phyloP scores from a whole-genome alignment of 2,329 filamentous ascomycete genomes.

The Pseudopyrenochaeta lycopersici region DNA sequence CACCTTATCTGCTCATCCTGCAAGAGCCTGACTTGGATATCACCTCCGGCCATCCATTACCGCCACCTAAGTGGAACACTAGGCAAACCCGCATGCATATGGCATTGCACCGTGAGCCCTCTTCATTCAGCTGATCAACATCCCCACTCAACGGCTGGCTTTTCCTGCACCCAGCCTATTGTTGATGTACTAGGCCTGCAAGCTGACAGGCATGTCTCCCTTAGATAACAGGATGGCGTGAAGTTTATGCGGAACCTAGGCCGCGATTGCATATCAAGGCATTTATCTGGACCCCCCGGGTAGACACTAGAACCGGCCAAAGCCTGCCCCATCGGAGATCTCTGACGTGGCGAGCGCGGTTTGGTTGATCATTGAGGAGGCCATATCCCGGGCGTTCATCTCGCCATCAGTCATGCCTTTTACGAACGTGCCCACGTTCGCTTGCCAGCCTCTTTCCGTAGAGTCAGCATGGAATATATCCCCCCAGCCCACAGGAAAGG shows the following conservation, averaged over 20 bases:
- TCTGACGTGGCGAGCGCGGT: constrained; percentile 61
- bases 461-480: constrained; percentile 42
- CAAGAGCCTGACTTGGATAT: constrained; percentile 46
- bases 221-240: constrained; percentile 54
- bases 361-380: constrained; percentile 52
- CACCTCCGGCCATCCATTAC: constrained; percentile 48
- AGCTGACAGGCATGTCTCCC: constrained; percentile 51
- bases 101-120: constrained; percentile 47
- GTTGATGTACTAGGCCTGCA: constrained; percentile 53
- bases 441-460: constrained; percentile 35
- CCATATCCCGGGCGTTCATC: constrained; percentile 49
- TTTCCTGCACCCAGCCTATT: constrained; percentile 51
- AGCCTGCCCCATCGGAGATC: constrained; percentile 60
- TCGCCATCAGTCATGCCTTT: constrained; percentile 50
- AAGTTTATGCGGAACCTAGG: constrained; percentile 55
- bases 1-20: constrained; percentile 58
- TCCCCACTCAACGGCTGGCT: constrained; percentile 50
- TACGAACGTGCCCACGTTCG: constrained; percentile 41
- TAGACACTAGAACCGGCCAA: constrained; percentile 57
- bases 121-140: constrained; percentile 51
- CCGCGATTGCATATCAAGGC: constrained; percentile 55
- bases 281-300: constrained; percentile 52
- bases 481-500: constrained; percentile 36
- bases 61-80: constrained; percentile 45
- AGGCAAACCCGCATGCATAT: constrained; percentile 48